These are phyloP conservation scores for Boletus tylopilopsis DNA, from an alignment of 768 basidiomycete species.

Conservation along the genomic window DNA sequence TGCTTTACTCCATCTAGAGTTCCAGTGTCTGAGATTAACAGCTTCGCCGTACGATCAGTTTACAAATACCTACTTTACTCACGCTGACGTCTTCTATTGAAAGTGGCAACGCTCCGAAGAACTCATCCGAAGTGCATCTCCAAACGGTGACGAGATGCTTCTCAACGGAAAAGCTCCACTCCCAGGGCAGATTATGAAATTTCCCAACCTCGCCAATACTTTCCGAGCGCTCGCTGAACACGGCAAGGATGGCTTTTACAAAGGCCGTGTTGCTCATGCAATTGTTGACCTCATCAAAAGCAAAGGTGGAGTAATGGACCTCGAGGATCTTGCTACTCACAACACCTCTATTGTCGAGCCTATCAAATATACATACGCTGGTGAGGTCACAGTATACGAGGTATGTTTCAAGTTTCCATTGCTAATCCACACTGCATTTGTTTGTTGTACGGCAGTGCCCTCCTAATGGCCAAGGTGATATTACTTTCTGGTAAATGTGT, in stretches of 20 bases:
- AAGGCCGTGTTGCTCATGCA: constrained; percentile 83
- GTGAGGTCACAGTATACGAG: constrained; percentile 89
- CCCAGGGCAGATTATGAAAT: constrained; percentile 78
- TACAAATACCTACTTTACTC: neutral
- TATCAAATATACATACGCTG: constrained; percentile 84
- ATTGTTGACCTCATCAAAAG: constrained; percentile 83
- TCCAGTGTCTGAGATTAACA: constrained; percentile 83
- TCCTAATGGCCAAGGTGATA: constrained; percentile 87
- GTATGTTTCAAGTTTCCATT: constrained; percentile 36
- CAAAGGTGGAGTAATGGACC: constrained; percentile 89
- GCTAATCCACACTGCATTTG: neutral
- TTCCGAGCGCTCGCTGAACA: constrained; percentile 76
- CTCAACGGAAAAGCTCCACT: constrained; percentile 79
- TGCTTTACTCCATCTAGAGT: constrained; percentile 43
- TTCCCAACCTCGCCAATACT: constrained; percentile 79
- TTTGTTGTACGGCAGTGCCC: constrained; percentile 59
- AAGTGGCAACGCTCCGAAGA: constrained; percentile 55
- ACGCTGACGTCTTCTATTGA: constrained; percentile 4
- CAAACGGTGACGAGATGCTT: constrained; percentile 83
- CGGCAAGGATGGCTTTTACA: constrained; percentile 93
- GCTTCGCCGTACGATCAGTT: constrained; percentile 43
- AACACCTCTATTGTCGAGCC: constrained; percentile 79
- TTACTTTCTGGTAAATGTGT: neutral
- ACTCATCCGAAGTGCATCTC: constrained; percentile 78
- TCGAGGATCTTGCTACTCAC: constrained; percentile 90